Conservation (phyloP, 495 filamentous ascomycete species). For the Neurospora africana region DNA sequence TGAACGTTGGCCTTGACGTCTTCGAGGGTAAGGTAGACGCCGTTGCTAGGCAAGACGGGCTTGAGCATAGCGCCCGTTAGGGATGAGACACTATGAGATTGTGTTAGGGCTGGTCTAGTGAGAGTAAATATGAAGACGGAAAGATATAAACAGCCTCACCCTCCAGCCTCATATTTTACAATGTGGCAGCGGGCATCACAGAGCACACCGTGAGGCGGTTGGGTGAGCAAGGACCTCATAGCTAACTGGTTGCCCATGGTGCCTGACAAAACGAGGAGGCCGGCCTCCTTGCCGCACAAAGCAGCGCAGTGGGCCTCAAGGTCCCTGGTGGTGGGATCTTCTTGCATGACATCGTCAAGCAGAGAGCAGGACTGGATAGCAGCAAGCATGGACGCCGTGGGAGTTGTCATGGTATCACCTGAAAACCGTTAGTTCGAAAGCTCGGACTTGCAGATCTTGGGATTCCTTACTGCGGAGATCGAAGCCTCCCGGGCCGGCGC, state of each 20-base stretch:
- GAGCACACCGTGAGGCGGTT: constrained; percentile 62
- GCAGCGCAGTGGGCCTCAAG: constrained; percentile 61
- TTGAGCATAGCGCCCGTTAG: constrained; percentile 51
- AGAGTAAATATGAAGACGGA: neutral
- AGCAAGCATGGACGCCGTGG: constrained; percentile 69
- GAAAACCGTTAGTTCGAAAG: constrained; percentile 1
- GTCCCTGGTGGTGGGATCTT: constrained; percentile 67
- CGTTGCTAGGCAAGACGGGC: constrained; percentile 51
- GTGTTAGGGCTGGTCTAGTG: neutral
- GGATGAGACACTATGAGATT: constrained; percentile 33
- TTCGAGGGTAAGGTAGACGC: constrained; percentile 61
- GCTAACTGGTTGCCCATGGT: constrained; percentile 86
- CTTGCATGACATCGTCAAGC: constrained; percentile 74
- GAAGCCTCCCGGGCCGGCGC: constrained; percentile 29
- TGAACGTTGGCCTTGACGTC: constrained; percentile 51
- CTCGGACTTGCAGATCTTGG: too few relatives aligned
- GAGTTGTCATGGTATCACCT: constrained; percentile 80
- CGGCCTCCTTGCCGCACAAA: constrained; percentile 61
- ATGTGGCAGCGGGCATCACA: constrained; percentile 60
- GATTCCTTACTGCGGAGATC: constrained; percentile 33
- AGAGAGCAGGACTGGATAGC: constrained; percentile 49
- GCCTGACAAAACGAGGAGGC: constrained; percentile 71
- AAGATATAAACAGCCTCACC: constrained; percentile 19
- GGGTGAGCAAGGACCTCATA: constrained; percentile 53
- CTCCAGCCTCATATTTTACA: constrained; percentile 62